Conservation (phyloP, 2,329 filamentous ascomycete genomes). For the Cercospora berteroae region DNA sequence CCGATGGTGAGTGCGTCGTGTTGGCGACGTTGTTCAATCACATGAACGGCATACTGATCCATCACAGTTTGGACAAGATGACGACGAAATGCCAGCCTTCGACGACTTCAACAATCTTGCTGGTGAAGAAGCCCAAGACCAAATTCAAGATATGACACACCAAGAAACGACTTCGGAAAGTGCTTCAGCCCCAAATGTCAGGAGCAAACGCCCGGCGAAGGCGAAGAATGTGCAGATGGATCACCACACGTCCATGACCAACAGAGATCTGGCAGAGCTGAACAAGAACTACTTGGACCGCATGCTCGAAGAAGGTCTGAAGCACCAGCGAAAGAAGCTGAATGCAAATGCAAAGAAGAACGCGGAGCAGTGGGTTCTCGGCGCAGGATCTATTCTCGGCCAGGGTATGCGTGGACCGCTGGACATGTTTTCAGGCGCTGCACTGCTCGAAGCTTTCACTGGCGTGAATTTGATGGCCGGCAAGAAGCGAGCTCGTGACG, state of each 20-base stretch:
- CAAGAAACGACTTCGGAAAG: conserved; percentile 39
- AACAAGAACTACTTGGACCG: conserved; percentile 58
- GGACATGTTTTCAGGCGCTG: conserved; percentile 57
- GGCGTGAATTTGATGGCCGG: conserved; percentile 34
- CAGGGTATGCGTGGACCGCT: conserved; percentile 51
- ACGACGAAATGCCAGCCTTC: conserved; percentile 34
- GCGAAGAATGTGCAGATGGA: conserved; percentile 49
- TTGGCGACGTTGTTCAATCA: background rate
- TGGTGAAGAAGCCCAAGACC: background rate
- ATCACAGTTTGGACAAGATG: conserved; percentile 12
- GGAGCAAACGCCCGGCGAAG: conserved; percentile 35
- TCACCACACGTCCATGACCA: conserved; percentile 52
- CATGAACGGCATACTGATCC: background rate
- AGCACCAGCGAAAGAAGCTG: conserved; percentile 26
- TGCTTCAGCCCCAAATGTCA: conserved; percentile 43
- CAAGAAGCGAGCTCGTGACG: conserved; percentile 31
- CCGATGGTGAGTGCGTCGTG: conserved; percentile 7
- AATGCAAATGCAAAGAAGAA: conserved; percentile 58
- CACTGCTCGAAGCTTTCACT: conserved; percentile 51
- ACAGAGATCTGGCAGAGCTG: conserved; percentile 57
- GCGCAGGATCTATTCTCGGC: conserved; percentile 49
- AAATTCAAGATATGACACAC: conserved; percentile 30
- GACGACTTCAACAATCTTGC: conserved; percentile 3
- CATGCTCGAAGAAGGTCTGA: conserved; percentile 51
- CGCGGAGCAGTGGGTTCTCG: conserved; percentile 60